Percentiles rank a stretch among this genome's conserved stretches.
Conservation (phyloP, 2,329 filamentous ascomycete species). For the Albifimbria verrucaria region DNA sequence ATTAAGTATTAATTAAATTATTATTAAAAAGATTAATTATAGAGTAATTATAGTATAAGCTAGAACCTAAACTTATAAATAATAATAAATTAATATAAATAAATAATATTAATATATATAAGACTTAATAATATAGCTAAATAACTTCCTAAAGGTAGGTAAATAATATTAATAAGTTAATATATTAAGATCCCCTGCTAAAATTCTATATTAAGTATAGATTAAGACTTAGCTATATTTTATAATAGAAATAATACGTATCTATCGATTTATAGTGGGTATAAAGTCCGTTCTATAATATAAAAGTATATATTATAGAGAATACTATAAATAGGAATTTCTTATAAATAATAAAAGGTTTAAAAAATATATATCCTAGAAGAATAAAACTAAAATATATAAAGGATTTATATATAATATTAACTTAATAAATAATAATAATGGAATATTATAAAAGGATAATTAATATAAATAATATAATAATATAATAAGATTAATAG, state of each 20-base stretch:
- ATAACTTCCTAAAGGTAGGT: slow-evolving; percentile 1
- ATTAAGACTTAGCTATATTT: not conserved
- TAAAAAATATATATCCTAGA: too few relatives aligned
- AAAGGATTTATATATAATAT: not conserved
- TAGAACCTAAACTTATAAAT: not conserved
- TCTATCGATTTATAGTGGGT: not conserved
- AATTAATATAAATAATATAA: too few relatives aligned
- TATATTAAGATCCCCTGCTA: slow-evolving; percentile 2
- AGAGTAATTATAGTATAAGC: not conserved
- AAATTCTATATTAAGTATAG: slow-evolving; percentile 2
- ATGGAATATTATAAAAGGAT: slow-evolving; percentile 1
- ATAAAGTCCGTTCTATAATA: not conserved
- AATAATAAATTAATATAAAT: too few relatives aligned
- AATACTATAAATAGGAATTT: not conserved
- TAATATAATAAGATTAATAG: too few relatives aligned
- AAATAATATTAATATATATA: too few relatives aligned
- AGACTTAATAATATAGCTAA: too few relatives aligned
- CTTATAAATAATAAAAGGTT: too few relatives aligned
- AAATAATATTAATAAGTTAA: not conserved
- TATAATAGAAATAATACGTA: not conserved
- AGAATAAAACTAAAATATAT: too few relatives aligned
- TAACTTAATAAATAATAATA: not conserved
- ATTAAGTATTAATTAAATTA: not conserved
- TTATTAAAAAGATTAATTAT: not conserved
- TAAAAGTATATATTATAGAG: not conserved